Base-by-base conservation (phyloP, 2,329 filamentous ascomycete genomes). In the Aspergillus sp. region DNA sequence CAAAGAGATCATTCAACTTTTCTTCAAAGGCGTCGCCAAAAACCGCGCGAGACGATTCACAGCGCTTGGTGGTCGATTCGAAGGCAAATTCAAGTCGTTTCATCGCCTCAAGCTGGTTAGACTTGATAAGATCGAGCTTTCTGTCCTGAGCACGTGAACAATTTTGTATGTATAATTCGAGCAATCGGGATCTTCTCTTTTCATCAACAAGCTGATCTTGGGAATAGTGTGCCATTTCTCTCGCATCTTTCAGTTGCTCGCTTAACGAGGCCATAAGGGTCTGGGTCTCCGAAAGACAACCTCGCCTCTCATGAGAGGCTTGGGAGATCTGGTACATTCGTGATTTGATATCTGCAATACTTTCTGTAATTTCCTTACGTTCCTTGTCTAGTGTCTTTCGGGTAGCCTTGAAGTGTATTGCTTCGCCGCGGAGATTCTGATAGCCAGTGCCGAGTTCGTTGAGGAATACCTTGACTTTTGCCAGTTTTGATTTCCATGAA, bases 371-470 rank as follows among this genome's bases (percentile, higher is more conserved):
- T 11, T 69, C 62, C 15, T 54, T 47, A 9, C 64, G 69, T 32
- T 74, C 71, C 30, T 59, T 63, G 4, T 62, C 57, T 12, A 74
- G 58, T 3, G 62, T 58, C 7, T 55, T 41, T 17, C 66, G 64
- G 2, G 63, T 58, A 32, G 60, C 59, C 49, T 66, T 73, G 13
- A 75, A 56, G 17, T 62, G 57, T n/a, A 64, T 61, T 1, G 68
- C 64, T 39, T 74, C 71, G 5, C 63, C 62, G 15, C 66, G 68
- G 41, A 76, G 67, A 5, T 36, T 47, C 20, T 73, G 68, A 41
- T 73, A 71, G 13, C 72, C 68, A 8, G 64, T 64, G 5, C 72
- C 73, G n/a, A 76, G 55, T 5, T 68, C 67, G 50, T 68, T 69
- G 26, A 76, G 61, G 22, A 74, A 62, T 17, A 56, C 36, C 57